phyloP scores from a whole-genome alignment of 2,329 filamentous ascomycete genomes.

The Chaetomium sp. region DNA sequence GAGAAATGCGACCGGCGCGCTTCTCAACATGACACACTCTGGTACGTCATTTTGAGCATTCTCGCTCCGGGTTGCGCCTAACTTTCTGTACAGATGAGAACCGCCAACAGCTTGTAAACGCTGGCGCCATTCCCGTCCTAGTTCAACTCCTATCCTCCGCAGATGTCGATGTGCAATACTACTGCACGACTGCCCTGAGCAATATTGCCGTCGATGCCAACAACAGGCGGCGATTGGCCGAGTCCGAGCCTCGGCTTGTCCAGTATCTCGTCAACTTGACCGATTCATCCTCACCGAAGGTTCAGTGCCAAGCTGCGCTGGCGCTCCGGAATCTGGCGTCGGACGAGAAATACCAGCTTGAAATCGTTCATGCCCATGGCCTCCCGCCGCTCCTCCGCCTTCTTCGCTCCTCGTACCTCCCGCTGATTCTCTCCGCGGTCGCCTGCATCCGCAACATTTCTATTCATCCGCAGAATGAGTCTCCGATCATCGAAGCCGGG shows the following conservation, averaged over 20 bases:
- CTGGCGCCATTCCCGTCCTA: slow-evolving; percentile 93
- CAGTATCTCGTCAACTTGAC: slow-evolving; percentile 92
- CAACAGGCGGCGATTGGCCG: slow-evolving; percentile 84
- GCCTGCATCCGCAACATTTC: slow-evolving; percentile 99
- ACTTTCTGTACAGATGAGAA: slow-evolving; percentile 68
- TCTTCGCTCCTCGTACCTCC: slow-evolving; percentile 90
- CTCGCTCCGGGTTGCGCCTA: slow-evolving; percentile 4
- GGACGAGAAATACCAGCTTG: slow-evolving; percentile 96
- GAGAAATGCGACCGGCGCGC: slow-evolving; percentile 89
- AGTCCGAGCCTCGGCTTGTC: slow-evolving; percentile 84
- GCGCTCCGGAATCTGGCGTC: slow-evolving; percentile 92
- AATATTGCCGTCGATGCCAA: slow-evolving; percentile 94
- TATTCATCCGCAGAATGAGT: slow-evolving; percentile 95
- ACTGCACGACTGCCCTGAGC: slow-evolving; percentile 96
- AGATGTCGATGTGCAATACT: slow-evolving; percentile 98
- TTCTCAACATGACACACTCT: slow-evolving; percentile 99
- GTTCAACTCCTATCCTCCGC: slow-evolving; percentile 88
- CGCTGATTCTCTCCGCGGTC: slow-evolving; percentile 91
- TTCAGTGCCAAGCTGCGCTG: slow-evolving; percentile 93
- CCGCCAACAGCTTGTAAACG: slow-evolving; percentile 92
- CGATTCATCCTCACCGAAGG: slow-evolving; percentile 95
- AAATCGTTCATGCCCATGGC: slow-evolving; percentile 87
- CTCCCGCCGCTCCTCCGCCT: slow-evolving; percentile 80
- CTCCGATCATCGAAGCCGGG: slow-evolving; percentile 94
- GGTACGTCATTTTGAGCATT: slow-evolving; percentile 50